Base-by-base conservation (phyloP, 2,329 filamentous ascomycete species). In the Beauveria pseudobassiana region DNA sequence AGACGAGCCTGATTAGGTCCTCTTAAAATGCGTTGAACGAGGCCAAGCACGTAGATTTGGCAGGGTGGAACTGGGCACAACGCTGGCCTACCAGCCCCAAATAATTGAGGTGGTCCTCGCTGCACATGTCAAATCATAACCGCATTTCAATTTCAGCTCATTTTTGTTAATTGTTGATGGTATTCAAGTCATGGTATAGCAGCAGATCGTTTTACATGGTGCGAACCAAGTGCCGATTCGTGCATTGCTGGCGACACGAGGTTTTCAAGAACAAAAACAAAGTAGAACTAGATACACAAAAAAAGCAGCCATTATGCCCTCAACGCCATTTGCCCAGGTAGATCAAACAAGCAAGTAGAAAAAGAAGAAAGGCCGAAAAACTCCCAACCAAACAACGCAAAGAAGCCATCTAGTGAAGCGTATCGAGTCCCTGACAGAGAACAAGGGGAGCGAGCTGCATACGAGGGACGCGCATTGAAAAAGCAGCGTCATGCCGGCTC, bases 381-480 rank as follows among this genome's bases (percentile, higher is more conserved):
- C 61, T 62, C 61, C 61, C 49, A 58, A 62, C 42, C 61, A 48
- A 52, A 50, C 48, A 62, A 58, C 61, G 49, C 61, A 58, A 62
- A 49, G 28, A 62, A 57, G 46, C 60, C 53, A 62, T 52, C 34
- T 50, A 59, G 53, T 56, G 48, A 48, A 53, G 61, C 55, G 61
- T 59, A 61, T 43, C 43, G n/a, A 61, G 43, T 55, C 51, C 43
- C 34, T 55, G 22, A 49, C 14, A 42, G 51, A 34, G 59, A 28
- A 43, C 51, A 50, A 34, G 18, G 28, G 55, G 43, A 45, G 50
- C 40, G 43, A 45, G 50, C 40, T 46, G 34, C 24, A 8, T n/a
- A 1, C 3, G 7, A 18, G 10, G 12, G 24, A n/a, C 45, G 30
- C 50, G 10, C 34, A 20, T 38, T 4, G 2, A 7, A n/a, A 51